A percentile compares a stretch with the other conserved stretches of the same genome.
Conservation (phyloP, 495 filamentous ascomycete genomes). For the Trichoderma asperelloides region DNA sequence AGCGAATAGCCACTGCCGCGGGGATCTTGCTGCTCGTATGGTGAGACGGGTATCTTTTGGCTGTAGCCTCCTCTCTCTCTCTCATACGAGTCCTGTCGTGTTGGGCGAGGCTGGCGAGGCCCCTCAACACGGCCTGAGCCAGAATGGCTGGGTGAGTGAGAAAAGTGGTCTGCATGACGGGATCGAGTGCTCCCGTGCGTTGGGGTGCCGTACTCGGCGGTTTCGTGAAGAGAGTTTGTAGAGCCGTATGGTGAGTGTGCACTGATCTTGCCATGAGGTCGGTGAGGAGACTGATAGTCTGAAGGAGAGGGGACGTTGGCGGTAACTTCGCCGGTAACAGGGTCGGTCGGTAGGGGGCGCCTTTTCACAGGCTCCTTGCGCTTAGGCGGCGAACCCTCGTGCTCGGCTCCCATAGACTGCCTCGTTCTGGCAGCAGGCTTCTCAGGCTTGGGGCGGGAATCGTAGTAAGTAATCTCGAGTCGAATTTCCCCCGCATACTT, state of each 20-base stretch:
- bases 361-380: conserved; percentile 56
- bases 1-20: conserved; percentile 2
- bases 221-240: conserved; percentile 33
- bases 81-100: neutral
- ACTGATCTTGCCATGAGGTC: conserved; percentile 25
- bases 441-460: conserved; percentile 72
- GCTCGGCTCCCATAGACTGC: conserved; percentile 20
- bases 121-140: neutral
- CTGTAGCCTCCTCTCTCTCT: neutral
- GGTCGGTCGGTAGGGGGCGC: conserved; percentile 69
- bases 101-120: conserved; percentile 5
- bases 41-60: conserved; percentile 3
- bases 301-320: conserved; percentile 10
- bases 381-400: conserved; percentile 15
- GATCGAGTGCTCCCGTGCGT: conserved; percentile 19
- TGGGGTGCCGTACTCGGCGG: conserved; percentile 34
- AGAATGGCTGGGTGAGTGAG: neutral
- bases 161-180: conserved; percentile 25
- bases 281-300: conserved; percentile 31
- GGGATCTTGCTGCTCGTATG: conserved; percentile 1
- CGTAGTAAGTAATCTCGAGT: conserved; percentile 95
- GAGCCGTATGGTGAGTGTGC: conserved; percentile 19
- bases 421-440: conserved; percentile 47
- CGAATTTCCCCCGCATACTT: conserved; percentile 93
- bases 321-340: conserved; percentile 43